These are phyloP conservation scores for Penicillium vulpinum DNA, from an alignment of 2,329 filamentous ascomycete species.

Conservation along the genomic window DNA sequence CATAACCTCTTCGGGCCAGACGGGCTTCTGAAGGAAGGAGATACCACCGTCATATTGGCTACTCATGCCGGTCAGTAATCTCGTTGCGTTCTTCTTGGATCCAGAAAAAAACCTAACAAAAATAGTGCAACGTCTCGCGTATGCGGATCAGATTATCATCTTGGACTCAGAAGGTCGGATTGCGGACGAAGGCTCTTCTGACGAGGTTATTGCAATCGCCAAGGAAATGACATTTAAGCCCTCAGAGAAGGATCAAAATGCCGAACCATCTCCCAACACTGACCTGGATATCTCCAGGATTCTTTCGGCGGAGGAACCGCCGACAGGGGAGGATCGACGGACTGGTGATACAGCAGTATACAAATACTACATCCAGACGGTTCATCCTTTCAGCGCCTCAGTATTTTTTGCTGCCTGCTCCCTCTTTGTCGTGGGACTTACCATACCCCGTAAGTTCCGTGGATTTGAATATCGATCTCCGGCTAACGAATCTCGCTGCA, in stretches of 20 bases:
- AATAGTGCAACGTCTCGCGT: not conserved
- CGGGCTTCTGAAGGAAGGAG: constrained; percentile 26
- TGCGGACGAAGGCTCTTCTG: not conserved
- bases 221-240: not conserved
- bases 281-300: too few relatives aligned
- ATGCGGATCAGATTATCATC: constrained; percentile 51
- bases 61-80: not conserved
- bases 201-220: not conserved
- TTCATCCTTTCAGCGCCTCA: not conserved
- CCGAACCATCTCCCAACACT: too few relatives aligned
- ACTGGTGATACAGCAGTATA: not conserved
- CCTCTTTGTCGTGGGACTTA: not conserved
- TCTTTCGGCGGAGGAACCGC: too few relatives aligned
- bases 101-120: too few relatives aligned
- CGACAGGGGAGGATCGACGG: not conserved
- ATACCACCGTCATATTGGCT: constrained; percentile 14
- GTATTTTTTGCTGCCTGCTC: not conserved
- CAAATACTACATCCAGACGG: not conserved
- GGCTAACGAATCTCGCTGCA: too few relatives aligned
- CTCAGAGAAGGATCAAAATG: too few relatives aligned
- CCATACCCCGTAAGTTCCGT: not conserved
- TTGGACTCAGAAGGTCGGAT: constrained; percentile 32
- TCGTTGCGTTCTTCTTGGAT: too few relatives aligned
- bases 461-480: not conserved
- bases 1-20: constrained; percentile 29